Conservation (phyloP, 441 rosid genomes). For the Capsella rubella region DNA sequence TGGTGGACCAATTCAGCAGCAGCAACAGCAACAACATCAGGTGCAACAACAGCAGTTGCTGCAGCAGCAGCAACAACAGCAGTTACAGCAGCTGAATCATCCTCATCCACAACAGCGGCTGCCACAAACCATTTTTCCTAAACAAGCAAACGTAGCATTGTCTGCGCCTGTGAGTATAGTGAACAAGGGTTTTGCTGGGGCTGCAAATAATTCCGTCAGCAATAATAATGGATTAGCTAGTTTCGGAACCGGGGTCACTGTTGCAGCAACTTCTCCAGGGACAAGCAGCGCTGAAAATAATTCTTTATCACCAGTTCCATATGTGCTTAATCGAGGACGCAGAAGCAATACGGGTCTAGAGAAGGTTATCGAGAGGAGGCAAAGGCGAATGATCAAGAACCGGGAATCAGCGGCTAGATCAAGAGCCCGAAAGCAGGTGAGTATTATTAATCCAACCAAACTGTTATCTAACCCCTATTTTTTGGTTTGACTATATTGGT, state of each 20-base stretch:
- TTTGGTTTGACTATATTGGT: slow-evolving; percentile 12
- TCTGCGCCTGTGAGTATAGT: slow-evolving; percentile 37
- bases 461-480: slow-evolving; percentile 5
- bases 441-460: slow-evolving; percentile 11
- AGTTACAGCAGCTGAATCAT: slow-evolving; percentile 46
- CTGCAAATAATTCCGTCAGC: slow-evolving; percentile 37
- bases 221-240: slow-evolving; percentile 34
- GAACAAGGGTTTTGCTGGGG: slow-evolving; percentile 40
- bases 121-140: slow-evolving; percentile 66
- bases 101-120: slow-evolving; percentile 43
- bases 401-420: slow-evolving; percentile 88
- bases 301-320: slow-evolving; percentile 66
- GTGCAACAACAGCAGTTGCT: slow-evolving; percentile 23
- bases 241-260: slow-evolving; percentile 37
- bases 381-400: slow-evolving; percentile 81
- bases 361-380: slow-evolving; percentile 82
- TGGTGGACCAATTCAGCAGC: slow-evolving; percentile 55
- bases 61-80: slow-evolving; percentile 50
- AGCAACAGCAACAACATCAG: slow-evolving; percentile 41
- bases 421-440: slow-evolving; percentile 82
- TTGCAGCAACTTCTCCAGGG: slow-evolving; percentile 48
- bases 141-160: slow-evolving; percentile 61
- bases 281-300: slow-evolving; percentile 55
- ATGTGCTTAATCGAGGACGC: slow-evolving; percentile 62
- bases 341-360: slow-evolving; percentile 60